Conservation (phyloP, 305 asterid species). For the Fraxinus greggii region DNA sequence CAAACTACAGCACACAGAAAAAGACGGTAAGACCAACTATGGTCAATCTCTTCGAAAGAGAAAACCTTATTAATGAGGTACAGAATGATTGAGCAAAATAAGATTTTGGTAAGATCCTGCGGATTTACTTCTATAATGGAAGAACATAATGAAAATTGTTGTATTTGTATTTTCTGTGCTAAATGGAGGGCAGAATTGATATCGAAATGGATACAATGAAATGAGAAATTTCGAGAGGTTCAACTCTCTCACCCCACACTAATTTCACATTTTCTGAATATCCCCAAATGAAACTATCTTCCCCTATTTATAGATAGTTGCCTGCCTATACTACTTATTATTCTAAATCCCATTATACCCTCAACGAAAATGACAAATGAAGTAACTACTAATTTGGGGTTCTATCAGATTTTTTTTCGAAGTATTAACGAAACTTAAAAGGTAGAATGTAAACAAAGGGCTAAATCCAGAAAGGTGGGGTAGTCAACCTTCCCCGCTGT, state of each 20-base stretch:
- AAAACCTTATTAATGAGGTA: neutral
- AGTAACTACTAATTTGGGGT: neutral
- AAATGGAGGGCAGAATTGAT: neutral
- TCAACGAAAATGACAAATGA: neutral
- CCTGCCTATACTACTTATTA: neutral
- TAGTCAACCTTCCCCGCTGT: neutral
- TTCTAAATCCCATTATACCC: neutral
- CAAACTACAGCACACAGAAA: neutral
- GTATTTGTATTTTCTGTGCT: neutral
- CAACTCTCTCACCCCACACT: neutral
- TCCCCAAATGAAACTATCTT: neutral
- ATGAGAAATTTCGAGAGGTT: neutral
- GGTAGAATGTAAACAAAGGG: neutral
- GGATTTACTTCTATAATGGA: neutral
- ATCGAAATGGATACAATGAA: neutral
- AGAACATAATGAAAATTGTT: neutral
- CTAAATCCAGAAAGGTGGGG: constrained; percentile 1
- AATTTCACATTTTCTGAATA: neutral
- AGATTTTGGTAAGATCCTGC: neutral
- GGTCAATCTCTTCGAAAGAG: neutral
- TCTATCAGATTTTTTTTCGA: neutral
- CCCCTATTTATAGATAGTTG: neutral
- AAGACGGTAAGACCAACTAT: neutral
- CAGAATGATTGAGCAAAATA: neutral
- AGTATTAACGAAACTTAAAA: neutral